phyloP scores from a whole-genome alignment of 192 early-diverging fungal genomes.

The Spinellus fusiger region DNA sequence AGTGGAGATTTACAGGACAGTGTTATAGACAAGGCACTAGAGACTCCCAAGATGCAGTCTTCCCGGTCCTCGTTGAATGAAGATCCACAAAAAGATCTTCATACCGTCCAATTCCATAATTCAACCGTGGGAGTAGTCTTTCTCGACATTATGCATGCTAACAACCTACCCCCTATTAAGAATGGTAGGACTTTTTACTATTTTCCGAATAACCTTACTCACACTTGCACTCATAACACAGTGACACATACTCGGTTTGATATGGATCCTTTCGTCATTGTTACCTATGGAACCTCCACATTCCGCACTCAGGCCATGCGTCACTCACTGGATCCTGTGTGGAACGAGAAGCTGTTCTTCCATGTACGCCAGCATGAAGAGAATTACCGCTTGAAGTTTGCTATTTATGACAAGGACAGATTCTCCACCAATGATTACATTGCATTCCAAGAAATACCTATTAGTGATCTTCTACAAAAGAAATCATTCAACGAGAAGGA shows the following conservation, averaged over 20 bases:
- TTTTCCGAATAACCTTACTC: not conserved
- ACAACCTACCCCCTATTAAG: slow-evolving; percentile 36
- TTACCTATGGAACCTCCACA: slow-evolving; percentile 62
- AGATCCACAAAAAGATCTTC: not conserved
- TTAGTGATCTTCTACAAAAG: slow-evolving; percentile 34
- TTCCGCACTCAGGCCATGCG: slow-evolving; percentile 61
- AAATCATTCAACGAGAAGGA: not conserved
- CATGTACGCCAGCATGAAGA: slow-evolving; percentile 40
- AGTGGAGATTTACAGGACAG: not conserved
- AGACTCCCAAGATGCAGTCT: not conserved
- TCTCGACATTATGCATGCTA: slow-evolving; percentile 42
- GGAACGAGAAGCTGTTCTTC: slow-evolving; percentile 72
- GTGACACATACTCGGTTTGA: slow-evolving; percentile 57
- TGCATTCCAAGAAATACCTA: slow-evolving; percentile 42
- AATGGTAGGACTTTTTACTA: slow-evolving; percentile 25
- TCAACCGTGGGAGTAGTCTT: slow-evolving; percentile 41
- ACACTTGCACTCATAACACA: slow-evolving; percentile 6
- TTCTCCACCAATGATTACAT: slow-evolving; percentile 62
- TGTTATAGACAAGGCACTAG: not conserved
- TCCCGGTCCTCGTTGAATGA: no score
- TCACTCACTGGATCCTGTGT: slow-evolving; percentile 64
- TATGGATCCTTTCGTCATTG: slow-evolving; percentile 79
- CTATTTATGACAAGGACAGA: slow-evolving; percentile 72
- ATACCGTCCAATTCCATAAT: not conserved
- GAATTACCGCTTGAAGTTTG: slow-evolving; percentile 44